Conservation (phyloP, 768 basidiomycete species). For the Udeniomyces megalosporus region DNA sequence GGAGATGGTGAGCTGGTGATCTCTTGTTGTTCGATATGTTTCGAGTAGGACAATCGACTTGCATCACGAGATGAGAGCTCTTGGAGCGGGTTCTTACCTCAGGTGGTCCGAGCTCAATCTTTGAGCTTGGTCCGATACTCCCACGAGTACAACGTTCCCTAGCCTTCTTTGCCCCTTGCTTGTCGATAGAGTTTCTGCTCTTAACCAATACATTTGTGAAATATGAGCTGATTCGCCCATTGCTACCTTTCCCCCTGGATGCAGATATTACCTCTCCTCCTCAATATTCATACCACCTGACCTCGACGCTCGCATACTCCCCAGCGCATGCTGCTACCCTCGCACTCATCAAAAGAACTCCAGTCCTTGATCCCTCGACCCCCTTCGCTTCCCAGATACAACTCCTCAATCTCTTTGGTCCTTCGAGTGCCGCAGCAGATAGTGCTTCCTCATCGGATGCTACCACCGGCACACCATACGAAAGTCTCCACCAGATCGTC, state of each 20-base stretch:
- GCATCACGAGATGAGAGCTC: too few species aligned
- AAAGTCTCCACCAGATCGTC: constrained; percentile 85
- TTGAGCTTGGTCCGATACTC: neutral
- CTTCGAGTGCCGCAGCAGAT: constrained; percentile 18
- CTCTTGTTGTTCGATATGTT: neutral
- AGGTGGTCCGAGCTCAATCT: neutral
- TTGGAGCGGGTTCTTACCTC: too few species aligned
- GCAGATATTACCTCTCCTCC: constrained; percentile 21
- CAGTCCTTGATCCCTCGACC: constrained; percentile 58
- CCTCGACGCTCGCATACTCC: constrained; percentile 53
- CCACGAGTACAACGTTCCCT: constrained; percentile 2
- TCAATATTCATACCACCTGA: constrained; percentile 8
- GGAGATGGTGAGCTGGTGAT: constrained; percentile 57
- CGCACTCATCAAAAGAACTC: constrained; percentile 78
- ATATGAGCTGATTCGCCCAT: neutral
- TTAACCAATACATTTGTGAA: neutral
- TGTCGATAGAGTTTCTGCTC: neutral
- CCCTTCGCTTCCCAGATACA: constrained; percentile 76
- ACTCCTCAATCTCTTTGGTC: constrained; percentile 61
- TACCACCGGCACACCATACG: constrained; percentile 46
- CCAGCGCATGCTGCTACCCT: constrained; percentile 66
- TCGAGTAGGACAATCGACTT: neutral
- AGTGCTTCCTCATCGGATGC: neutral
- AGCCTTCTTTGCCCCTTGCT: neutral
- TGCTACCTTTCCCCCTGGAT: constrained; percentile 3